These are phyloP conservation scores for Ulmus americana DNA, from an alignment of 331 rosid species.

Conservation along the genomic window DNA sequence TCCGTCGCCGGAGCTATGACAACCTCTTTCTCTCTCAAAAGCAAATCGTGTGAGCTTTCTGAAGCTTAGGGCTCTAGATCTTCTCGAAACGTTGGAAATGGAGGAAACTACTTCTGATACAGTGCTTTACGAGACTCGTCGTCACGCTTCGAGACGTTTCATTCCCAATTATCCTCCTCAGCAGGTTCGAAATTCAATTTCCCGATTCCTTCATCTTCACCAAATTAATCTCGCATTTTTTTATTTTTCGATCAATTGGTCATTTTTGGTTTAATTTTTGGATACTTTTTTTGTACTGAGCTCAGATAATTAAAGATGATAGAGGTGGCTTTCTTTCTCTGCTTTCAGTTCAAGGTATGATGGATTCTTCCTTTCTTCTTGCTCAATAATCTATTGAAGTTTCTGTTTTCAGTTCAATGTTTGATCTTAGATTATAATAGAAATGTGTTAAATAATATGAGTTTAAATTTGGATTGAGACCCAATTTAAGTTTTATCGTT, in stretches of 20 bases:
- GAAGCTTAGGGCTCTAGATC: conserved; percentile 14
- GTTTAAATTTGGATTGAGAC: too few relatives aligned
- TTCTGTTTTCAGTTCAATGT: neutral
- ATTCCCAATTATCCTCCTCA: conserved; percentile 52
- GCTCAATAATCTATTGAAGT: neutral
- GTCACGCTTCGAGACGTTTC: conserved; percentile 55
- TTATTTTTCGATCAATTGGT: neutral
- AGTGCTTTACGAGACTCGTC: conserved; percentile 62
- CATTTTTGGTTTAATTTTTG: neutral
- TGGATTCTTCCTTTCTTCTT: neutral
- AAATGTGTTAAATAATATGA: too few relatives aligned
- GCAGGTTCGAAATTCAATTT: conserved; percentile 24
- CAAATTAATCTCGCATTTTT: neutral
- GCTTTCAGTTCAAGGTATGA: conserved; percentile 62
- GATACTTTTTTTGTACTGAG: neutral
- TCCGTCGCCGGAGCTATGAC: neutral
- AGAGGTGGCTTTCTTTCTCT: conserved; percentile 41
- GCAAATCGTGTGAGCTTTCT: neutral
- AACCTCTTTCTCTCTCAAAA: neutral
- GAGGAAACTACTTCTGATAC: conserved; percentile 31
- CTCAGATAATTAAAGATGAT: conserved; percentile 43
- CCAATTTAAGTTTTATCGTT: too few relatives aligned
- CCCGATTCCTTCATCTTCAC: neutral
- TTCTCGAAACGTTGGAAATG: conserved; percentile 30
- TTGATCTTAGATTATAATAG: neutral